Conservation (phyloP, 169 alveolate species). For the Plasmodium fragile region DNA sequence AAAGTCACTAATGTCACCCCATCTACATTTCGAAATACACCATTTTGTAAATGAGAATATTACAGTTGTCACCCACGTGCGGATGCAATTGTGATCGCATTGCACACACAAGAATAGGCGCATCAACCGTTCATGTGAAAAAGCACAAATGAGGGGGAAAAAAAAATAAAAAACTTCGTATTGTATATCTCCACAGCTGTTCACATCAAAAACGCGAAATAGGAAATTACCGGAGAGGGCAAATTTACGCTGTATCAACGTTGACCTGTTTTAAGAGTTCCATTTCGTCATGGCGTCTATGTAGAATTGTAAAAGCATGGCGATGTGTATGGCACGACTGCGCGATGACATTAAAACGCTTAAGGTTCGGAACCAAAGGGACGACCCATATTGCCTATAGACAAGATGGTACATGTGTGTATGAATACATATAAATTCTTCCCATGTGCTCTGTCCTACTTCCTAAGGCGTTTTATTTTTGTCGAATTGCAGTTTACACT, state of each 20-base stretch:
- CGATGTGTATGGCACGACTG: not conserved
- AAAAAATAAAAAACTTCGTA: not conserved
- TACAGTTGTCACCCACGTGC: not conserved
- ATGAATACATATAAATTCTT: not conserved
- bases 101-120: not conserved
- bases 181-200: not conserved
- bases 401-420: not conserved
- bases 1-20: not conserved
- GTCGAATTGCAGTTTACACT: not conserved
- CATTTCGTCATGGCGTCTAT: not conserved
- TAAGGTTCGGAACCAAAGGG: not conserved
- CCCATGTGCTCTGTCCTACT: not conserved
- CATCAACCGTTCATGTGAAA: not conserved
- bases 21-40: not conserved
- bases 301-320: not conserved
- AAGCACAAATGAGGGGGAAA: not conserved
- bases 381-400: not conserved
- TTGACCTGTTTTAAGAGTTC: not conserved
- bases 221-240: not conserved
- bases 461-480: not conserved
- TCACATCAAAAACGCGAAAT: not conserved
- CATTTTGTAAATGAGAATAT: not conserved
- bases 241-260: not conserved
- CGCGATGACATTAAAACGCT: not conserved
- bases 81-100: not conserved